Evolutionary conservation across 495 filamentous ascomycete genomes (phyloP).

Genomic region (Daldinia vernicosa): DNA sequence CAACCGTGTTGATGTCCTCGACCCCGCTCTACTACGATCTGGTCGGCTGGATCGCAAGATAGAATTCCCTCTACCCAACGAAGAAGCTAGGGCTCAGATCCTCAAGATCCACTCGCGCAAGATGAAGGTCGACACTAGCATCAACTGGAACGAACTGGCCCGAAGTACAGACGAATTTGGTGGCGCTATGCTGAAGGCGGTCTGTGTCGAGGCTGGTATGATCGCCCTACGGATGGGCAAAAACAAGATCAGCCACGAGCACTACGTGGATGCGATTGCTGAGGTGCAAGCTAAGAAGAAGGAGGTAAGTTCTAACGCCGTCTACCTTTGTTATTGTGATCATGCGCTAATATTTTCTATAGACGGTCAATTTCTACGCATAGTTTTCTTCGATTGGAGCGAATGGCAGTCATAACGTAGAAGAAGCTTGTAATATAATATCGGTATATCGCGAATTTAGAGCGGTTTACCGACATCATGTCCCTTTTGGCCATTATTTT

Average conservation of each 20-base stretch:
- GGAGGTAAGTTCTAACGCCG: slow-evolving; percentile 63
- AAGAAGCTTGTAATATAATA: slow-evolving; percentile 37
- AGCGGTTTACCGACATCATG: slow-evolving; percentile 10
- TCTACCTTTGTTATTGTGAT: background rate
- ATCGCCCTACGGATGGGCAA: slow-evolving; percentile 93
- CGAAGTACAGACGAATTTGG: slow-evolving; percentile 99
- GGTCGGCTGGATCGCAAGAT: slow-evolving; percentile 98
- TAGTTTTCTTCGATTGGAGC: slow-evolving; percentile 56
- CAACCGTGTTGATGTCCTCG: slow-evolving; percentile 96
- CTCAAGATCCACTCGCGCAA: slow-evolving; percentile 96
- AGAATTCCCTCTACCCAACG: slow-evolving; percentile 99
- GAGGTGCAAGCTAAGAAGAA: slow-evolving; percentile 99
- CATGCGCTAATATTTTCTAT: slow-evolving; percentile 44
- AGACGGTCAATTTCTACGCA: slow-evolving; percentile 70
- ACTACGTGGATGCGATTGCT: slow-evolving; percentile 98
- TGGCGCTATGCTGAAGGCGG: slow-evolving; percentile 95
- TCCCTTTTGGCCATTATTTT: background rate
- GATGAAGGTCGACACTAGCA: slow-evolving; percentile 92
- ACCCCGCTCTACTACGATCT: slow-evolving; percentile 91
- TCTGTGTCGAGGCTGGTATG: slow-evolving; percentile 99
- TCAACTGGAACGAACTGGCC: slow-evolving; percentile 97
- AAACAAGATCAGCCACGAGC: slow-evolving; percentile 95
- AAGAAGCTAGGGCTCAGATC: slow-evolving; percentile 97
- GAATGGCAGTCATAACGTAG: slow-evolving; percentile 32
- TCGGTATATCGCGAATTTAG: slow-evolving; percentile 20